Base-by-base conservation (phyloP, 768 basidiomycete species). In the Cantharellus anzutake region DNA sequence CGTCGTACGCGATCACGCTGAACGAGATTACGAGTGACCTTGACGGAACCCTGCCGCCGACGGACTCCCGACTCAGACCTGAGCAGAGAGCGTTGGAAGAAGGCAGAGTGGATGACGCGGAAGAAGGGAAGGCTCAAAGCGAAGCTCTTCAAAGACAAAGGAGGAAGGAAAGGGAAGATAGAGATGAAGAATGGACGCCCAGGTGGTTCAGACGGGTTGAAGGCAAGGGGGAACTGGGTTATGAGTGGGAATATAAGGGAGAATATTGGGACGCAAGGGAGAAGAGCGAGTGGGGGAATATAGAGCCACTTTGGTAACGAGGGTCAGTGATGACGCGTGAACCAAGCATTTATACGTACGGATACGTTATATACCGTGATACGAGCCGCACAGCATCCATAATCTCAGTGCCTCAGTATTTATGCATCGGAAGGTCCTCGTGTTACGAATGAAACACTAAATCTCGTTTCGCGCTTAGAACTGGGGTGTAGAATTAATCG, bases 31-130 rank as follows among this genome's bases (percentile, higher is more conserved):
- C 84, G 3, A 72, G 71, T 51, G 81, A 86, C 66, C 68, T 88
- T 3, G 70, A 74, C 57, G 78, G 73, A 3, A 80, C 75, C 64
- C 70, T 92, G 14, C 84, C 87, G 5, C 78, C 80, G 0, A 90
- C 89, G 3, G 89, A 93, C 68, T 91, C 90, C 5, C 78, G 89
- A 50, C 75, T 77, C 64, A 78, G 89, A 40, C 83, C 88, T 3
- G 88, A 91, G 70, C 83, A 92, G 51, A 74, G 86, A 16, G 86
- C 86, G 3, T 73, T 92, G 51, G 89, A 93, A 67, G 78, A 85
- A 65, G 89, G 88, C 2, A 70, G 82, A 57, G 64, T 85, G 14
- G 81, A 85, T 57, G 64, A 69, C 48, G 88, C 89, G 2, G 90
- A 93, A 65, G 71, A 66, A 48, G 78, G 84, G 66, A 93, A 93